A percentile compares a stretch with the other conserved stretches of the same genome.
phyloP scores from a whole-genome alignment of 116 monocot species.

The Iris pallida region DNA sequence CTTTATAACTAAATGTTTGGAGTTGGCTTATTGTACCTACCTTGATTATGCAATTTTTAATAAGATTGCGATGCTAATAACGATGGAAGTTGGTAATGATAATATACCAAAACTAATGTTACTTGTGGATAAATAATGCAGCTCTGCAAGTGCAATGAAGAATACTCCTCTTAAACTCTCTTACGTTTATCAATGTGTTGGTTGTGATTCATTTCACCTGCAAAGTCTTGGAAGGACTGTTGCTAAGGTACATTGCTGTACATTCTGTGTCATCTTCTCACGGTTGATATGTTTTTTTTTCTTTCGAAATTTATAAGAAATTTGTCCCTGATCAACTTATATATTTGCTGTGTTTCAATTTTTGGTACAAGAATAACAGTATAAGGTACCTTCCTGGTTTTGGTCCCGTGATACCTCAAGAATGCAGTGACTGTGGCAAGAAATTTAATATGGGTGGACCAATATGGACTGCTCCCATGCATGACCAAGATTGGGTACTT shows the following conservation, averaged over 20 bases:
- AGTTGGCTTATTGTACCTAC: too few relatives aligned
- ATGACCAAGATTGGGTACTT: conserved; percentile 73
- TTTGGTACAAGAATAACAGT: conserved; percentile 51
- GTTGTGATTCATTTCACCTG: conserved; percentile 82
- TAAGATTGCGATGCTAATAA: too few relatives aligned
- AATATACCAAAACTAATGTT: too few relatives aligned
- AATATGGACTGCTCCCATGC: conserved; percentile 89
- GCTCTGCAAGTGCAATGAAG: conserved; percentile 79
- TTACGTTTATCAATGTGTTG: conserved; percentile 81
- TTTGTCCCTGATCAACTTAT: neutral
- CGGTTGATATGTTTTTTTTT: neutral
- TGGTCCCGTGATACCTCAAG: conserved; percentile 70
- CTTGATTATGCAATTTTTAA: too few relatives aligned
- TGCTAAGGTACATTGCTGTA: conserved; percentile 39
- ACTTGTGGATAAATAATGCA: conserved; percentile 10
- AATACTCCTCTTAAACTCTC: conserved; percentile 75
- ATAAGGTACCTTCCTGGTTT: conserved; percentile 67
- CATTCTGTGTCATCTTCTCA: neutral
- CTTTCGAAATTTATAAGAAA: neutral
- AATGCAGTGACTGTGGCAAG: conserved; percentile 69
- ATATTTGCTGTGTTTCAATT: conserved; percentile 5
- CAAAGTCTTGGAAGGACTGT: conserved; percentile 59
- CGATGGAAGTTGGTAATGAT: too few relatives aligned
- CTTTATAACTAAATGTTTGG: too few relatives aligned
- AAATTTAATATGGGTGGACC: conserved; percentile 86